These are phyloP conservation scores for Mycena rosella DNA, from an alignment of 768 basidiomycete genomes.

Conservation along the genomic window DNA sequence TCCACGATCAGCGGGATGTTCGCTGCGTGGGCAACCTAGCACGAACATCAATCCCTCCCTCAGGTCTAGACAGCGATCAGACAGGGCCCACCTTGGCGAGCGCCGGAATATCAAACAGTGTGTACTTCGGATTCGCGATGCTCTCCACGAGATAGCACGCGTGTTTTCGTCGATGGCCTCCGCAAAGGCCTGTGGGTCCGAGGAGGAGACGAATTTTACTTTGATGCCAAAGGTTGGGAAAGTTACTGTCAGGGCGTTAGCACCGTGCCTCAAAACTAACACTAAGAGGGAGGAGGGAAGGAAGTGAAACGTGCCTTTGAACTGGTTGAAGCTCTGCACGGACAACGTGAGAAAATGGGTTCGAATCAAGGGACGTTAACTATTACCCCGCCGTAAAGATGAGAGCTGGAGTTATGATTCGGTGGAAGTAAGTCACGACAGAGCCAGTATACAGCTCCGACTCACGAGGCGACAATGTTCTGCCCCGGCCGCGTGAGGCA, in stretches of 20 bases:
- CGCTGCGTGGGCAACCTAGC: conserved; percentile 52
- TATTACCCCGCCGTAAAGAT: conserved; percentile 77
- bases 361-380: background rate
- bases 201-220: conserved; percentile 23
- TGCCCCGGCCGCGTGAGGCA: conserved; percentile 20
- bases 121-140: conserved; percentile 71
- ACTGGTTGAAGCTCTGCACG: conserved; percentile 75
- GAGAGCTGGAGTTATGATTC: conserved; percentile 55
- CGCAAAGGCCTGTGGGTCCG: conserved; percentile 20
- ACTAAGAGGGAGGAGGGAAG: too few species aligned
- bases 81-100: too few species aligned
- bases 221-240: conserved; percentile 24
- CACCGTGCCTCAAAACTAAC: too few species aligned
- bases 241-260: conserved; percentile 59
- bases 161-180: conserved; percentile 32
- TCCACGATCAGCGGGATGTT: conserved; percentile 73
- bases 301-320: conserved; percentile 69
- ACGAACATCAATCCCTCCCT: background rate
- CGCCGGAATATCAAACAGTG: too few species aligned
- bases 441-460: too few species aligned
- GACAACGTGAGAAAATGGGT: background rate
- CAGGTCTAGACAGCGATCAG: conserved; percentile 13
- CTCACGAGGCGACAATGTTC: conserved; percentile 26
- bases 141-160: conserved; percentile 56
- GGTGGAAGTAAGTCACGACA: background rate